Conservation (phyloP, 768 basidiomycete genomes). For the Lepiota venenata region DNA sequence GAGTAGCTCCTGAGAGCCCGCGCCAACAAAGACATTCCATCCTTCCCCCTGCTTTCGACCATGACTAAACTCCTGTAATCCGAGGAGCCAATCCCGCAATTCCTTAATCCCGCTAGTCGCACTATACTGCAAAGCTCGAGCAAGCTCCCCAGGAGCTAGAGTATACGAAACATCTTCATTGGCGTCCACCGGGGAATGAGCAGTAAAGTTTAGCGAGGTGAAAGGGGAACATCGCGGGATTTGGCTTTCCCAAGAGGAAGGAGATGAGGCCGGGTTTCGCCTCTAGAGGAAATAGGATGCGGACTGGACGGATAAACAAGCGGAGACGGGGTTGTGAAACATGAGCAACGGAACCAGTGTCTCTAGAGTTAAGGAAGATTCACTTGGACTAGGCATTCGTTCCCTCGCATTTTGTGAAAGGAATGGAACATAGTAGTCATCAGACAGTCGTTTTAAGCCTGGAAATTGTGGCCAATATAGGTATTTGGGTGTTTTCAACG, state of each 20-base stretch:
- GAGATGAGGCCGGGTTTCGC: slow-evolving; percentile 74
- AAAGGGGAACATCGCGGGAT: slow-evolving; percentile 90
- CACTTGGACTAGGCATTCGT: slow-evolving; percentile 63
- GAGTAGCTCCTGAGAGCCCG: slow-evolving; percentile 87
- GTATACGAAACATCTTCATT: slow-evolving; percentile 44
- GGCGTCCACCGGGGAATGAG: slow-evolving; percentile 46
- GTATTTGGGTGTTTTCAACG: no score
- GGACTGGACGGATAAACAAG: slow-evolving; percentile 46
- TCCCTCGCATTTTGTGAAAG: slow-evolving; percentile 61
- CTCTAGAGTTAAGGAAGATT: slow-evolving; percentile 16
- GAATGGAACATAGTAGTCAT: slow-evolving; percentile 53
- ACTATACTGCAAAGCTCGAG: slow-evolving; percentile 71
- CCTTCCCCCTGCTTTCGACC: slow-evolving; percentile 55
- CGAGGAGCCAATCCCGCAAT: slow-evolving; percentile 66
- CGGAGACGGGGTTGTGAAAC: neutral
- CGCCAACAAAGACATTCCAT: slow-evolving; percentile 78
- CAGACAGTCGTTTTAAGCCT: slow-evolving; percentile 37
- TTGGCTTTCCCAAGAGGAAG: slow-evolving; percentile 89
- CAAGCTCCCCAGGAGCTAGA: slow-evolving; percentile 56
- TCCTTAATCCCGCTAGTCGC: slow-evolving; percentile 64
- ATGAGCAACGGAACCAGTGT: neutral
- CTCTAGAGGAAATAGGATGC: slow-evolving; percentile 75
- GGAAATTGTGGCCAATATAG: no score
- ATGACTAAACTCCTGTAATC: slow-evolving; percentile 71
- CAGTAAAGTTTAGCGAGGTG: slow-evolving; percentile 67